phyloP scores from a whole-genome alignment of 1,284 basidiomycete genomes.

The Pseudozyma sp. region DNA sequence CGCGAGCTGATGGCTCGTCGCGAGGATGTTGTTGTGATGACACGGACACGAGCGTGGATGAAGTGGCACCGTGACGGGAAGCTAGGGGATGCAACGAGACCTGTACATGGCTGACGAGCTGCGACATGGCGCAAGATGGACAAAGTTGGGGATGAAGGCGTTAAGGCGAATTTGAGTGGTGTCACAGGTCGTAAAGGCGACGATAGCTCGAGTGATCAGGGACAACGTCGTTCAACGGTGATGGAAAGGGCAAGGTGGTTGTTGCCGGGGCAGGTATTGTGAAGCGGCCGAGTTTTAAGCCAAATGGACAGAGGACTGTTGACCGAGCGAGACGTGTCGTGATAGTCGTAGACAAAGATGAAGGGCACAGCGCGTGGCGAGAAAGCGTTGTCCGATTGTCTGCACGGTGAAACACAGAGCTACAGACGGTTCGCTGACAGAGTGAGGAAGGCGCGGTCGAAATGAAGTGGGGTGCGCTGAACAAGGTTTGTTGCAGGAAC shows the following conservation, averaged over 20 bases:
- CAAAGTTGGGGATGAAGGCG: not conserved
- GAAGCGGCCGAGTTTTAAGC: no score
- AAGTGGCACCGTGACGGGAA: slow-evolving; percentile 47
- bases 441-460: not conserved
- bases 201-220: no score
- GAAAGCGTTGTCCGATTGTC: no score
- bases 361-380: no score
- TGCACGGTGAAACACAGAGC: no score
- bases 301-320: no score
- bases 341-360: no score
- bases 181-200: not conserved
- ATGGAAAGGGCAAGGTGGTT: no score
- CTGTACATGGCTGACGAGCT: slow-evolving; percentile 33
- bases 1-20: slow-evolving; percentile 14
- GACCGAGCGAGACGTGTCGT: no score
- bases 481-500: slow-evolving; percentile 9
- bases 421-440: no score
- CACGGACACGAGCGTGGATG: slow-evolving; percentile 52
- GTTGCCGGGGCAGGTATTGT: no score
- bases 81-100: slow-evolving; percentile 62
- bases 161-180: not conserved
- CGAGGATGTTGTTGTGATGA: slow-evolving; percentile 13
- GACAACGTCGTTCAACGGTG: no score
- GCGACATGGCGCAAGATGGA: slow-evolving; percentile 37
- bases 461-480: slow-evolving; percentile 13